Evolutionary conservation across 306 rosid genomes (phyloP).

Genomic region (Rubus idaeus): DNA sequence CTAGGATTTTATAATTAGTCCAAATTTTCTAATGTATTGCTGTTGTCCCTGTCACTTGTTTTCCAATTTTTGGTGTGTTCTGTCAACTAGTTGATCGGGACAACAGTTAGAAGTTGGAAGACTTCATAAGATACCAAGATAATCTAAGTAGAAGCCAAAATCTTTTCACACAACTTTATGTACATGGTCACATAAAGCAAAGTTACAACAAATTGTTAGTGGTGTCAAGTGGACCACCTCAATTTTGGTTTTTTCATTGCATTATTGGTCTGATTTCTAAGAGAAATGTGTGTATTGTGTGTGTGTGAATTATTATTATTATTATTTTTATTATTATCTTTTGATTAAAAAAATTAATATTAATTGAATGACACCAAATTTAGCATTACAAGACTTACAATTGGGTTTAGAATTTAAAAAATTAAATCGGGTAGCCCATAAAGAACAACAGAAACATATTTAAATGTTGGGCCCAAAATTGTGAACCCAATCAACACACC

Average conservation of each 20-base stretch:
- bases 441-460: too few relatives aligned
- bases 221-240: not conserved
- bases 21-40: not conserved
- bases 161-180: not conserved
- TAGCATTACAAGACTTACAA: too few relatives aligned
- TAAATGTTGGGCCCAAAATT: too few relatives aligned
- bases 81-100: not conserved
- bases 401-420: too few relatives aligned
- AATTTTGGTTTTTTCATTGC: not conserved
- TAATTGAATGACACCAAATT: too few relatives aligned
- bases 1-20: too few relatives aligned
- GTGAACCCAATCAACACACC: too few relatives aligned
- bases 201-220: not conserved
- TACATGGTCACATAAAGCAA: not conserved
- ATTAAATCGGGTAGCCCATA: too few relatives aligned
- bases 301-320: not conserved
- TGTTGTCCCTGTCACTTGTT: not conserved
- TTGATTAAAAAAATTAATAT: too few relatives aligned
- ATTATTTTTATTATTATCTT: too few relatives aligned
- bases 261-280: not conserved
- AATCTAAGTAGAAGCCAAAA: not conserved
- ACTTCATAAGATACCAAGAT: not conserved
- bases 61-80: not conserved
- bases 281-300: not conserved
- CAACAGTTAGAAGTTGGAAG: not conserved